Base-by-base conservation (phyloP, 176 grass and related monocot species). In the Elaeis guineensis region DNA sequence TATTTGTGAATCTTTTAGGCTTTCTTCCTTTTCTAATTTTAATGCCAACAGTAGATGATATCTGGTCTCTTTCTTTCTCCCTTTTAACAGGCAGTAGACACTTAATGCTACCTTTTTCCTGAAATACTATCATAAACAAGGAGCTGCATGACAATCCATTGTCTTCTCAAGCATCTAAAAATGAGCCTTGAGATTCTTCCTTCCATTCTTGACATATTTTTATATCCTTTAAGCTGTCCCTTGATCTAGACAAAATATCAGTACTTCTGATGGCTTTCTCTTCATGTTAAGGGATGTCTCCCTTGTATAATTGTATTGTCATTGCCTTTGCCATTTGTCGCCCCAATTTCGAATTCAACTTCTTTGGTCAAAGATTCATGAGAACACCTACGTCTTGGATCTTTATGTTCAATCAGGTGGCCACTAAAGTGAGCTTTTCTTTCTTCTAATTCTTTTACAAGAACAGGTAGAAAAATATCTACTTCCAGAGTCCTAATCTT, bases 341-440 rank as follows among this genome's bases (percentile, higher is more conserved):
- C 9, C 52, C 66, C 16, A 49, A 54, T 52, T 49, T 29, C 66
- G 51, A 77, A 75, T 85, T 82, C 69, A 70, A 75, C 65, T 25
- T 49, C 17, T 14, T 39, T 69, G 69, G 89, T 85, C 81, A 82
- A 72, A 85, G 85, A 83, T 95, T 82, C 75, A 83, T 69, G n/a
- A 52, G 21, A 59, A 32, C 20, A 20, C 18, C 78, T 25, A 80
- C 64, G 66, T 66, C 20, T 63, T 35, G 69, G 22, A 77, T 79
- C 85, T 85, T 89, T 85, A 74, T 29, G 68, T 71, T 82, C 67
- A 89, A 89, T 94, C 77, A 82, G 32, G 21, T 56, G 64, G 24
- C 50, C 59, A 30, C 65, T 63, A 44, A 65, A 72, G 32, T 69
- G 39, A 6, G 61, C 66, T 63, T 53, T 5, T 78, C 62, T 28